Conservation (phyloP, 176 grass and related monocot genomes). For the Otatea glauca region DNA sequence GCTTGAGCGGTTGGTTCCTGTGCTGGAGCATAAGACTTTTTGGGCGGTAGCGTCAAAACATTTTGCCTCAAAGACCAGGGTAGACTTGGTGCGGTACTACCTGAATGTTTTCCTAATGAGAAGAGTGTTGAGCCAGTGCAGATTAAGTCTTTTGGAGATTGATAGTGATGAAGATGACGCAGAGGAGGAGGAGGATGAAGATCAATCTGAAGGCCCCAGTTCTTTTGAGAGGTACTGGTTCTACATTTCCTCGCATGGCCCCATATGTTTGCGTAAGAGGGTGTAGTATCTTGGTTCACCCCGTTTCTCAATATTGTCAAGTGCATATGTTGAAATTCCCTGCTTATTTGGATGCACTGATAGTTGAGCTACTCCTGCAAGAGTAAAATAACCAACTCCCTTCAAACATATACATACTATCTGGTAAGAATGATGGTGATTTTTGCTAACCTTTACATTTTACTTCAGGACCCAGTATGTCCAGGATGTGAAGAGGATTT, state of each 20-base stretch:
- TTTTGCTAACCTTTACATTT: slow-evolving; percentile 33
- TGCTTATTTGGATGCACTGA: slow-evolving; percentile 10
- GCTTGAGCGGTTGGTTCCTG: slow-evolving; percentile 65
- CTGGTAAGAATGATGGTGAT: slow-evolving; percentile 26
- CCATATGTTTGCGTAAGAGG: slow-evolving; percentile 21
- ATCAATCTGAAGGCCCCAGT: slow-evolving; percentile 49
- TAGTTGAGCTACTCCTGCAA: slow-evolving; percentile 15
- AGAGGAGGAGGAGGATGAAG: slow-evolving; percentile 70
- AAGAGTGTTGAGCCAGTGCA: slow-evolving; percentile 71
- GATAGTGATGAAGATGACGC: slow-evolving; percentile 76
- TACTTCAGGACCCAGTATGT: slow-evolving; percentile 48
- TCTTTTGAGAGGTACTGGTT: slow-evolving; percentile 51
- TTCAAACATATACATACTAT: not conserved
- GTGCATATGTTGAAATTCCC: not conserved
- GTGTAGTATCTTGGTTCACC: not conserved
- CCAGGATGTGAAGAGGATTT: slow-evolving; percentile 43
- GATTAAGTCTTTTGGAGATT: slow-evolving; percentile 59
- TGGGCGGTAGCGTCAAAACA: slow-evolving; percentile 63
- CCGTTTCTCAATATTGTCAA: slow-evolving; percentile 1
- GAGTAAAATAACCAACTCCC: not conserved
- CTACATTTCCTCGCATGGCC: not conserved
- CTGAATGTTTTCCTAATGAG: slow-evolving; percentile 91
- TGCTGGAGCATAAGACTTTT: slow-evolving; percentile 63
- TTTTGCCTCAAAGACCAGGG: slow-evolving; percentile 60
- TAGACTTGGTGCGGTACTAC: slow-evolving; percentile 76